A percentile compares a stretch with the other conserved stretches of the same genome.
Evolutionary conservation across 345 rosid genomes (phyloP).

Genomic region (Brassica napus): DNA sequence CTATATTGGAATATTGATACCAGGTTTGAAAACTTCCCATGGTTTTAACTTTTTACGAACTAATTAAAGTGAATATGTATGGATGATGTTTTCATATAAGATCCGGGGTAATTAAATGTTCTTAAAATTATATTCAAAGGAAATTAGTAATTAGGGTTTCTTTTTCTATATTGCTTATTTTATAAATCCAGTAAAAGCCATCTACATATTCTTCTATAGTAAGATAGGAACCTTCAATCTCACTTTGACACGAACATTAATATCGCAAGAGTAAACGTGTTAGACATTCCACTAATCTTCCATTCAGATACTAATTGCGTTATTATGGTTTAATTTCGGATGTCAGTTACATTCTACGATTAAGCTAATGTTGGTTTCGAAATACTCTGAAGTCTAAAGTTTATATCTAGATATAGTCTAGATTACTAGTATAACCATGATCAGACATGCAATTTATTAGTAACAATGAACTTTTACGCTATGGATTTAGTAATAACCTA

Average conservation of each 20-base stretch:
- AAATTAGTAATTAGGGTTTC: neutral
- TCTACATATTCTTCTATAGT: neutral
- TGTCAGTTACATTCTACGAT: conserved; percentile 10
- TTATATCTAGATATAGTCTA: neutral
- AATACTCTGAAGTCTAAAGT: neutral
- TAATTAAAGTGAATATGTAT: neutral
- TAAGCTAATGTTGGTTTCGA: neutral
- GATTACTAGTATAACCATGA: neutral
- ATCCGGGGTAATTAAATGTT: neutral
- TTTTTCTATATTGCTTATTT: neutral
- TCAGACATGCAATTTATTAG: neutral
- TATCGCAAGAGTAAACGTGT: conserved; percentile 4
- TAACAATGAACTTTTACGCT: neutral
- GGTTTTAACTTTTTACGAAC: neutral
- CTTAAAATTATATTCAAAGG: neutral
- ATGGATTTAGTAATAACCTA: neutral
- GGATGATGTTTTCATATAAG: neutral
- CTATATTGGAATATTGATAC: neutral
- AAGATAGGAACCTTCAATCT: conserved; percentile 9
- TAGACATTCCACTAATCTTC: conserved; percentile 3
- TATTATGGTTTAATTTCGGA: conserved; percentile 1
- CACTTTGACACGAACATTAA: conserved; percentile 6
- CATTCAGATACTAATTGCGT: conserved; percentile 15
- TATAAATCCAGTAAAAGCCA: neutral
- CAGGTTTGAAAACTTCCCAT: neutral